phyloP scores from a whole-genome alignment of 495 filamentous ascomycete genomes.

The Annulohypoxylon nitens region DNA sequence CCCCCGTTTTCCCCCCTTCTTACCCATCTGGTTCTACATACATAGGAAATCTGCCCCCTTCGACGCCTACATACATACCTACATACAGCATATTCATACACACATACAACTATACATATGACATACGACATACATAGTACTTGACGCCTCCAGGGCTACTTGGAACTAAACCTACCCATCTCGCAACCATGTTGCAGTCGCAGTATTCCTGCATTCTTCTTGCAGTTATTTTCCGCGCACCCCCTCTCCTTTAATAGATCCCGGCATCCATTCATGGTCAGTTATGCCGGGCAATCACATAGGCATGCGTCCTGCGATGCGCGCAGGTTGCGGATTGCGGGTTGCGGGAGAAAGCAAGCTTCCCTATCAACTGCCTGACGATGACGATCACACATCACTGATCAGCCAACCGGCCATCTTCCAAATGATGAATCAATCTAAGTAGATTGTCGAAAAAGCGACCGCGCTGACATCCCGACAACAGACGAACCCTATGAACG shows the following conservation, averaged over 20 bases:
- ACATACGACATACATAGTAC: no score
- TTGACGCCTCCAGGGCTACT: no score
- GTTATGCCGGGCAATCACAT: slow-evolving; percentile 49
- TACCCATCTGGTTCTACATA: neutral
- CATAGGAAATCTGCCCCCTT: slow-evolving; percentile 20
- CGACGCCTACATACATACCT: slow-evolving; percentile 36
- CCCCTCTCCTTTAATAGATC: slow-evolving; percentile 36
- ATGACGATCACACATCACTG: slow-evolving; percentile 46
- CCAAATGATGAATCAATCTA: slow-evolving; percentile 50
- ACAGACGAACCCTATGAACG: slow-evolving; percentile 36
- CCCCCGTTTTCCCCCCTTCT: neutral
- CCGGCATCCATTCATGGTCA: slow-evolving; percentile 36
- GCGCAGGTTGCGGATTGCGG: slow-evolving; percentile 45
- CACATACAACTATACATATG: neutral
- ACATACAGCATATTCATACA: neutral
- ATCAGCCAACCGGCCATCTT: slow-evolving; percentile 50
- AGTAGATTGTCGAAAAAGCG: slow-evolving; percentile 47
- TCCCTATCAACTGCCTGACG: slow-evolving; percentile 42
- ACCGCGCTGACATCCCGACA: slow-evolving; percentile 39
- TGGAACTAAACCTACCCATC: slow-evolving; percentile 33
- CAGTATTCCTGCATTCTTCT: slow-evolving; percentile 31
- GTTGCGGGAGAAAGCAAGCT: slow-evolving; percentile 43
- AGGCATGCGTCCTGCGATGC: slow-evolving; percentile 44
- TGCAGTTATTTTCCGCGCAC: slow-evolving; percentile 35
- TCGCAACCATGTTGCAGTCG: slow-evolving; percentile 27